A percentile compares a stretch with the other conserved stretches of the same genome.
These are phyloP conservation scores for Miscanthus sacchariflorus DNA, from an alignment of 202 grass and related monocot species.

Conservation along the genomic window DNA sequence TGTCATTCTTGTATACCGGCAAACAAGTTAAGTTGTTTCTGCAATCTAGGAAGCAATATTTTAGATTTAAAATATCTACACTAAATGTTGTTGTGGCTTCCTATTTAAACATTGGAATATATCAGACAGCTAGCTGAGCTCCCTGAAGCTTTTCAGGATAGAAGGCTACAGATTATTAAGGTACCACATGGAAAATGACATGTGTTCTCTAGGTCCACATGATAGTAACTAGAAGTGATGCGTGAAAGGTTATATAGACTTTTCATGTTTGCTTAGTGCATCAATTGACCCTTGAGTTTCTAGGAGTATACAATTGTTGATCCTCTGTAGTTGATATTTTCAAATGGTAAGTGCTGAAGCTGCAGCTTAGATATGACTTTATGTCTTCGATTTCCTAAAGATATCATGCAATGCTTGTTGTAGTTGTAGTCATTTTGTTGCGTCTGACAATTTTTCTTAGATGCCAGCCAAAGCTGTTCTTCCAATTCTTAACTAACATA, in stretches of 20 bases:
- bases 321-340: not conserved
- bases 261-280: not conserved
- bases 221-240: not conserved
- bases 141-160: not conserved
- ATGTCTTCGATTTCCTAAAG: not conserved
- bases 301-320: not conserved
- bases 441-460: not conserved
- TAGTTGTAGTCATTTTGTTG: not conserved
- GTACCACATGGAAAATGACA: not conserved
- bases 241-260: not conserved
- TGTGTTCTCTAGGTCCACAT: not conserved
- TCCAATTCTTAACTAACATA: not conserved
- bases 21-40: not conserved
- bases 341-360: not conserved
- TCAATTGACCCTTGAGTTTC: not conserved
- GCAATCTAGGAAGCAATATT: not conserved
- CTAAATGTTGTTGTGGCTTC: not conserved
- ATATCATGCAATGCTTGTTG: not conserved
- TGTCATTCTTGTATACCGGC: not conserved
- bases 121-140: not conserved
- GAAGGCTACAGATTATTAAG: not conserved
- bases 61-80: not conserved
- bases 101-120: not conserved
- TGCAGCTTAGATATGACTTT: conserved; percentile 15
- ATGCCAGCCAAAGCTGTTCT: not conserved